These are phyloP conservation scores for Ligustrum vulgare DNA, from an alignment of 257 asterid species.

Conservation along the genomic window DNA sequence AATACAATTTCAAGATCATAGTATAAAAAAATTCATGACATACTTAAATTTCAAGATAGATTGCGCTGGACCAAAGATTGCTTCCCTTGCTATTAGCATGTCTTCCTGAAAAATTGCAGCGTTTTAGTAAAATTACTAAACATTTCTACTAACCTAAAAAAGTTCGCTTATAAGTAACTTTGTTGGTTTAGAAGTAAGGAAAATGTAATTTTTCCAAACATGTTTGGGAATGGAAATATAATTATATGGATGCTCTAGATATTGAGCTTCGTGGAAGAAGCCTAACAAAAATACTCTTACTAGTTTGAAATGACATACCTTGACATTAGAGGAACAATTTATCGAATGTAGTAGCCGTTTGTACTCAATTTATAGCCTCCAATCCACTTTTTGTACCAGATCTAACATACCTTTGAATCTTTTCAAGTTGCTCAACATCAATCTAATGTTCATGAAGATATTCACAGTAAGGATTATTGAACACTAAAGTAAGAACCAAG, in stretches of 20 bases:
- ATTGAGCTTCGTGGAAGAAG: background rate
- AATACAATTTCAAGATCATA: background rate
- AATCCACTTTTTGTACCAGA: conserved; percentile 59
- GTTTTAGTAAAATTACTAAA: background rate
- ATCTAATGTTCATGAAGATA: conserved; percentile 40
- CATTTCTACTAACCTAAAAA: background rate
- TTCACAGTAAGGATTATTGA: conserved; percentile 9
- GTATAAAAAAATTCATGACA: conserved; percentile 3
- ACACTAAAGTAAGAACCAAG: conserved; percentile 6
- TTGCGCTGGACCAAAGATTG: conserved; percentile 97
- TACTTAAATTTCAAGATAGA: conserved; percentile 76
- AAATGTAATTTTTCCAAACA: background rate
- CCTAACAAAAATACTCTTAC: background rate
- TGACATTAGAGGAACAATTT: conserved; percentile 82
- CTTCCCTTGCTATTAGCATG: conserved; percentile 86
- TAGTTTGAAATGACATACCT: conserved; percentile 41
- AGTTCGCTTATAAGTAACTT: background rate
- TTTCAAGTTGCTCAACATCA: conserved; percentile 67
- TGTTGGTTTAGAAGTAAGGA: background rate
- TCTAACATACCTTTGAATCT: conserved; percentile 65
- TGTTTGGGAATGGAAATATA: background rate
- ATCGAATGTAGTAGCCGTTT: conserved; percentile 75
- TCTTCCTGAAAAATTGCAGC: conserved; percentile 53
- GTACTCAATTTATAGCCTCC: conserved; percentile 70
- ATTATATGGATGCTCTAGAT: too few species aligned